phyloP scores from a whole-genome alignment of 192 early-diverging fungal species.

The Thamnidium elegans region DNA sequence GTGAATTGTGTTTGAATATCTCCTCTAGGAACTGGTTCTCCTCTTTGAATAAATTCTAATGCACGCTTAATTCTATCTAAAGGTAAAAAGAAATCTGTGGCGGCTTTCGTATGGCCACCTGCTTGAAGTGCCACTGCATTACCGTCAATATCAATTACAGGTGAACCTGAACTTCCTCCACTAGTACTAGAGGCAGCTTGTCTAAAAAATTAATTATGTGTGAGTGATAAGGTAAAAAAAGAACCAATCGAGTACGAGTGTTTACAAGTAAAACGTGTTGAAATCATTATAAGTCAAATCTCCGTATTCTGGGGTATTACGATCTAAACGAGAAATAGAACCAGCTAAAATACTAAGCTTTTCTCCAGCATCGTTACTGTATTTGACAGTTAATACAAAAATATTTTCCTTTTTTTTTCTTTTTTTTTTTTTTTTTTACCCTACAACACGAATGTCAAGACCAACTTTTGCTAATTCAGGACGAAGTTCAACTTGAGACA shows the following conservation, averaged over 20 bases:
- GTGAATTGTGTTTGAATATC: conserved; percentile 72
- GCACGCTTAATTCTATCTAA: conserved; percentile 68
- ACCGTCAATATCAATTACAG: conserved; percentile 80
- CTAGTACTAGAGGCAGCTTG: conserved; percentile 77
- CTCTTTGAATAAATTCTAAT: conserved; percentile 49
- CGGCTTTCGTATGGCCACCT: conserved; percentile 68
- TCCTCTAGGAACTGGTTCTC: conserved; percentile 53
- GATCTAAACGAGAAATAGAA: conserved; percentile 76
- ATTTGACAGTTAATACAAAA: background rate
- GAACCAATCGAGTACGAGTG: background rate
- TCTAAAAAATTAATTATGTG: conserved; percentile 36
- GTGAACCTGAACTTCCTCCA: conserved; percentile 75
- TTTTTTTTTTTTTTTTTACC: conserved; percentile 15
- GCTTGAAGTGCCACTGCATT: conserved; percentile 81
- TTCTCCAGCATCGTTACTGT: conserved; percentile 78
- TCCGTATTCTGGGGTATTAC: conserved; percentile 80
- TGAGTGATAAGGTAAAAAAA: conserved; percentile 30
- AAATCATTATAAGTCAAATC: conserved; percentile 72
- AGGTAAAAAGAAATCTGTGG: conserved; percentile 86
- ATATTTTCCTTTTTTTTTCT: background rate
- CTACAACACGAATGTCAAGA: conserved; percentile 71
- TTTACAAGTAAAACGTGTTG: conserved; percentile 50
- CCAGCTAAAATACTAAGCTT: conserved; percentile 79
- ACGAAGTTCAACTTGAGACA: conserved; percentile 60
- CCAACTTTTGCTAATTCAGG: conserved; percentile 76